Evolutionary conservation across 768 basidiomycete species (phyloP).

Genomic region (Lactifluus echinatus): DNA sequence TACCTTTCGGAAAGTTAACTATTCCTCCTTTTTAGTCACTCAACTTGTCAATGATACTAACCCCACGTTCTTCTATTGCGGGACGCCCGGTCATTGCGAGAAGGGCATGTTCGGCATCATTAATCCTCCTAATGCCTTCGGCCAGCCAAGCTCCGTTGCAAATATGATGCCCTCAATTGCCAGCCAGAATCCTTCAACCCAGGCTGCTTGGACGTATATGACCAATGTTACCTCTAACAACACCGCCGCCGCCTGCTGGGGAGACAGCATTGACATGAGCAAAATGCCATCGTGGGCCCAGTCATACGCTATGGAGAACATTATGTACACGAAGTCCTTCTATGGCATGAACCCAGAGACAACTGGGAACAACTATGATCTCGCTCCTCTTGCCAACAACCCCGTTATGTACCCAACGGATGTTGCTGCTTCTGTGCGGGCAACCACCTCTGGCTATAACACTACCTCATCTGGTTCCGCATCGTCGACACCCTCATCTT

Average conservation of each 20-base stretch:
- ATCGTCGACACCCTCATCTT: conserved; percentile 15
- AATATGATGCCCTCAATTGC: conserved; percentile 41
- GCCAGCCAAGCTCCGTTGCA: conserved; percentile 38
- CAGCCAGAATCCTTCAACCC: conserved; percentile 39
- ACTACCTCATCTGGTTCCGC: conserved; percentile 21
- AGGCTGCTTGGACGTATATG: conserved; percentile 48
- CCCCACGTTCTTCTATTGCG: conserved; percentile 71
- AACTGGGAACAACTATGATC: conserved; percentile 41
- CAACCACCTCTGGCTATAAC: conserved; percentile 25
- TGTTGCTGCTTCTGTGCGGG: conserved; percentile 35
- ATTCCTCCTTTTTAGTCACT: conserved; percentile 33
- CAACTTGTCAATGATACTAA: conserved; percentile 67
- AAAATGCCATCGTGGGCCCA: conserved; percentile 49
- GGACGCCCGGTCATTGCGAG: conserved; percentile 58
- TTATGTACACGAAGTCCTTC: conserved; percentile 39
- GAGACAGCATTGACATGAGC: conserved; percentile 50
- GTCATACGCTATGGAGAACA: conserved; percentile 44
- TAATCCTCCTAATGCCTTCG: conserved; percentile 48
- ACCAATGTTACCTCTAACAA: conserved; percentile 40
- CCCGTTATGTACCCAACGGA: conserved; percentile 57
- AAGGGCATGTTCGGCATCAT: conserved; percentile 85
- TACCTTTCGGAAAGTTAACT: conserved; percentile 22
- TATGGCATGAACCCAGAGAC: conserved; percentile 44
- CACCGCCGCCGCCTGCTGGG: conserved; percentile 47
- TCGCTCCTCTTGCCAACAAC: conserved; percentile 33